These are phyloP conservation scores for Przewalskia tangutica DNA, from an alignment of 257 asterid species.

Conservation along the genomic window DNA sequence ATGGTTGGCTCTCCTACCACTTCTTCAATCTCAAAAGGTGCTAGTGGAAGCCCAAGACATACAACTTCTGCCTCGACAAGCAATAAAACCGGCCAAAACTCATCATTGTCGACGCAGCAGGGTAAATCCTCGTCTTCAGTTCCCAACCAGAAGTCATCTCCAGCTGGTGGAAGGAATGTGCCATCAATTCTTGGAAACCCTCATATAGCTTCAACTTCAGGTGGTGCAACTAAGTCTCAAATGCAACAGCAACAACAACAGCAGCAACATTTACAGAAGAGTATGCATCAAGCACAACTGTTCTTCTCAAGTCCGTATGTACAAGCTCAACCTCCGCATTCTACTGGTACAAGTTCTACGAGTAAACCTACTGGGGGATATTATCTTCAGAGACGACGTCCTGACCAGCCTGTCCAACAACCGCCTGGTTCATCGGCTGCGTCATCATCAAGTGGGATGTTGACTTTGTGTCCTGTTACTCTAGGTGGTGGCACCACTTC, in stretches of 20 bases:
- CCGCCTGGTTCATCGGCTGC: slow-evolving; percentile 26
- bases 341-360: slow-evolving; percentile 26
- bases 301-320: slow-evolving; percentile 53
- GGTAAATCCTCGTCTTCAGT: slow-evolving; percentile 29
- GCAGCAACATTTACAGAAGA: slow-evolving; percentile 31
- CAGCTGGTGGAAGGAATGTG: slow-evolving; percentile 26
- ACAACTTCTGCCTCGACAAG: slow-evolving; percentile 42
- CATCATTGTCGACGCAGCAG: slow-evolving; percentile 43
- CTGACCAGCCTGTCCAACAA: slow-evolving; percentile 52
- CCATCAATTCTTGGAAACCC: slow-evolving; percentile 74
- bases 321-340: slow-evolving; percentile 49
- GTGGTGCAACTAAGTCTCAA: slow-evolving; percentile 35
- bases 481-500: slow-evolving; percentile 37
- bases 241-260: slow-evolving; percentile 34
- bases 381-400: slow-evolving; percentile 47
- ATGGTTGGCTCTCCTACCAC: slow-evolving; percentile 83
- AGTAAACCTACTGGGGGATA: slow-evolving; percentile 39
- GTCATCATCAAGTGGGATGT: slow-evolving; percentile 36
- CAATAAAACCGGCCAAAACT: slow-evolving; percentile 44
- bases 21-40: slow-evolving; percentile 79
- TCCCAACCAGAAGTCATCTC: slow-evolving; percentile 56
- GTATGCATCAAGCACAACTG: slow-evolving; percentile 51
- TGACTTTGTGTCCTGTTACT: slow-evolving; percentile 38
- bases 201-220: slow-evolving; percentile 30
- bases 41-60: slow-evolving; percentile 82